Base-by-base conservation (phyloP, 2,329 filamentous ascomycete species). In the Emericellopsis cladophorae region DNA sequence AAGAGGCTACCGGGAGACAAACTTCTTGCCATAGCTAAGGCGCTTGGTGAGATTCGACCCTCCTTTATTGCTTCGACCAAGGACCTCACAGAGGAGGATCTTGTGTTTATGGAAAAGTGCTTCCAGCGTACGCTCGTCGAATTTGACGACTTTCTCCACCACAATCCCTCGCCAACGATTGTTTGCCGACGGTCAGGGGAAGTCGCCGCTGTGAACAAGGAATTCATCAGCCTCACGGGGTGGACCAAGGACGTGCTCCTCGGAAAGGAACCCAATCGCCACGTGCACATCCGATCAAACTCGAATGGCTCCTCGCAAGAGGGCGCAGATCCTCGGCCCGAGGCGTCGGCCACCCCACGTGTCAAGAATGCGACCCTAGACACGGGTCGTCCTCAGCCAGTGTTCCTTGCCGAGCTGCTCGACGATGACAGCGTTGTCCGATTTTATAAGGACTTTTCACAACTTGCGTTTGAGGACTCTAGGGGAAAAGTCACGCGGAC, bases 101-200 rank as follows among this genome's bases (percentile, higher is more conserved):
- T 96, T 23, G 80, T 98, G 18, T 95, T 96, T 59, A 95, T 95
- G 84, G 92, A 98, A 59, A 94, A 94, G 62, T 93, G 85, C 53
- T 87, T 96, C 55, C 92, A 98, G 60, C 78, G 92, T 31, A 93
- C 87, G 0, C 69, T 96, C 10, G 87, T 88, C 54, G 88, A 95
- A 56, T 93, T 94, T 53, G 87, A 96, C 55, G 87, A 94, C 48
- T 92, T 93, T 49, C 84, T 95, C 66, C 79, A 85, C 43, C 80
- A 87, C 47, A 87, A 83, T 45, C 87, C 87, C 32, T 93, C 88
- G 4, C 92, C 92, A 0, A 94, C 89, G 1, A 79, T 98, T 43
- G 86, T 96, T 22, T 93, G 87, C 54, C 79, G 92, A 37, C 79
- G 92, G 37, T 95, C 89, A 0, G 92, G 92, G 39, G 92, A 96